Evolutionary conservation across 495 filamentous ascomycete species (phyloP).

Genomic region (Penicillium longicatenatum): DNA sequence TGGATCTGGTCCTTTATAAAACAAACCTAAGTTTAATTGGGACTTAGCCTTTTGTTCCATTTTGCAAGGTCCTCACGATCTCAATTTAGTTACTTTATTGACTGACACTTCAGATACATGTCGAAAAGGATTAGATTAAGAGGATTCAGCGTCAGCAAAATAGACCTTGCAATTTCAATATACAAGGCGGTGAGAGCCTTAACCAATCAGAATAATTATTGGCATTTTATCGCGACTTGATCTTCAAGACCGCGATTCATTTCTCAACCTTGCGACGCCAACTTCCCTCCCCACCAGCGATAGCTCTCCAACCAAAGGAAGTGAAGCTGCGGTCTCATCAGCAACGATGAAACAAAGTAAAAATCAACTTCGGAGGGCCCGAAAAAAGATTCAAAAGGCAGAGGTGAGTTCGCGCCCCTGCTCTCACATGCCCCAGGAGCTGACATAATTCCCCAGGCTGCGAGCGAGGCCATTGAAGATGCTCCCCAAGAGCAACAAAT

Average conservation of each 20-base stretch:
- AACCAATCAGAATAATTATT: not conserved
- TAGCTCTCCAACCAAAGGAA: not conserved
- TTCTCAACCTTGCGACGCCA: not conserved
- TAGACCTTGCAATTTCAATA: no score
- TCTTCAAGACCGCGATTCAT: not conserved
- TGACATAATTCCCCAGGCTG: slow-evolving; percentile 19
- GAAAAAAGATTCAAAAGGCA: slow-evolving; percentile 81
- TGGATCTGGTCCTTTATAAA: not conserved
- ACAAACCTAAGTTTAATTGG: not conserved
- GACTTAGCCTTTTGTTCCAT: not conserved
- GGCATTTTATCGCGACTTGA: not conserved
- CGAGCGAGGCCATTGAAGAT: slow-evolving; percentile 7
- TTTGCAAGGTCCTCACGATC: not conserved
- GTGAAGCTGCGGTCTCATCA: not conserved
- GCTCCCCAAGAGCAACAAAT: not conserved
- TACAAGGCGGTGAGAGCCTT: not conserved
- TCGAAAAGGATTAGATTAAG: no score
- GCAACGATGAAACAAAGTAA: slow-evolving; percentile 66
- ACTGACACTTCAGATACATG: no score
- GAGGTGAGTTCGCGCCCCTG: slow-evolving; percentile 26
- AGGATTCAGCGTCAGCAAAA: no score
- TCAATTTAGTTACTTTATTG: no score
- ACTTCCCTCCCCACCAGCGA: not conserved
- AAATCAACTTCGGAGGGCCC: slow-evolving; percentile 81
- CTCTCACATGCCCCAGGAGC: slow-evolving; percentile 1